These are phyloP conservation scores for Triticum dicoccoides DNA, from an alignment of 176 grass and related monocot genomes.

Conservation along the genomic window DNA sequence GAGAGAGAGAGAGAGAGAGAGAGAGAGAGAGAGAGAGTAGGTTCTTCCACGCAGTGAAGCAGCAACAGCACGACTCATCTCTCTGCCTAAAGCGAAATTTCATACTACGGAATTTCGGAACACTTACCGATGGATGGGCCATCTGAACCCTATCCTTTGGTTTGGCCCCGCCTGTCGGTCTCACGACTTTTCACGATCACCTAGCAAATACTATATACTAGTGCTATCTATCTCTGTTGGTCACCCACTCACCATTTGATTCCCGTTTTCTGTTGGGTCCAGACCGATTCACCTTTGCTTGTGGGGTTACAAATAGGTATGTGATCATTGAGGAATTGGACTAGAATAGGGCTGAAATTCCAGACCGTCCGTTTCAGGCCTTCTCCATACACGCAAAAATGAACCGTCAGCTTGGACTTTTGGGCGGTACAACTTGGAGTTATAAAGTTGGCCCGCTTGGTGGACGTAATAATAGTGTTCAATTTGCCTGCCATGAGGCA, in stretches of 20 bases:
- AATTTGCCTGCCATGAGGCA: conserved; percentile 33
- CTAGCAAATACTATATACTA: not conserved
- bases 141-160: not conserved
- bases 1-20: too few species aligned
- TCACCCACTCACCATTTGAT: conserved; percentile 23
- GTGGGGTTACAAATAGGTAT: conserved; percentile 1
- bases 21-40: not conserved
- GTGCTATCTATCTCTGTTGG: conserved; percentile 11
- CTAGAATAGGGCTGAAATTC: conserved; percentile 17
- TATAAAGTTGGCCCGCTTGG: conserved; percentile 15
- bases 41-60: not conserved
- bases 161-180: not conserved
- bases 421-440: conserved; percentile 25
- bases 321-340: conserved; percentile 21
- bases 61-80: not conserved
- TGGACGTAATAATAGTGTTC: conserved; percentile 31
- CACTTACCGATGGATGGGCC: not conserved
- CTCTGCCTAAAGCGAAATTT: not conserved
- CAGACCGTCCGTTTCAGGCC: not conserved
- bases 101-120: not conserved
- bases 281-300: conserved; percentile 28
- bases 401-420: conserved; percentile 31
- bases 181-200: not conserved
- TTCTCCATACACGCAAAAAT: not conserved
- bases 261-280: conserved; percentile 7